Evolutionary conservation across 306 rosid species (phyloP).

Genomic region (Sechiopsis laciniata): DNA sequence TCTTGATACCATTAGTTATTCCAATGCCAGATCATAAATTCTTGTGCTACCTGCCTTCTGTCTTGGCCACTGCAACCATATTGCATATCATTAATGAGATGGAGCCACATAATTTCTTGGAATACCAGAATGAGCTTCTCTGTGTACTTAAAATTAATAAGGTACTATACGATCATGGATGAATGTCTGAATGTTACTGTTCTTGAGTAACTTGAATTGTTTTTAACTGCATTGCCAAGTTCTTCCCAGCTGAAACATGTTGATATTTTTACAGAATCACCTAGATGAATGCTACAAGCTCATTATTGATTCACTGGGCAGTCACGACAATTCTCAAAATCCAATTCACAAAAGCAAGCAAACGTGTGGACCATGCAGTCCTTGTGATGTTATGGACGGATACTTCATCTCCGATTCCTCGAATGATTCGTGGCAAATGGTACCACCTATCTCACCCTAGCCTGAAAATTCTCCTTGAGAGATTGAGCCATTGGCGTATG

Average conservation of each 20-base stretch:
- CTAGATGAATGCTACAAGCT: constrained; percentile 60
- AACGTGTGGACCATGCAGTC: constrained; percentile 45
- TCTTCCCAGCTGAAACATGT: constrained; percentile 14
- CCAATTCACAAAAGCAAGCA: constrained; percentile 46
- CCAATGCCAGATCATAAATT: constrained; percentile 52
- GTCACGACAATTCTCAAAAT: constrained; percentile 28
- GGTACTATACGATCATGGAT: constrained; percentile 36
- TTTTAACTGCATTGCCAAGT: constrained; percentile 17
- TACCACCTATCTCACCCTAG: constrained; percentile 37
- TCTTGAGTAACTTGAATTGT: not conserved
- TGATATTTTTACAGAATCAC: constrained; percentile 45
- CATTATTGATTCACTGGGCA: constrained; percentile 37
- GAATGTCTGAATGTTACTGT: constrained; percentile 7
- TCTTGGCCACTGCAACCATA: constrained; percentile 77
- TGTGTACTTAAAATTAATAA: constrained; percentile 59
- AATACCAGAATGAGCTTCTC: constrained; percentile 61
- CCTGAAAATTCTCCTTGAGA: constrained; percentile 19
- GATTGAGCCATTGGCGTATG: not conserved
- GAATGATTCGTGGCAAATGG: constrained; percentile 55
- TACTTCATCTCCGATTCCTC: constrained; percentile 58
- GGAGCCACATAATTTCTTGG: constrained; percentile 49
- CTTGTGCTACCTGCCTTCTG: constrained; percentile 63
- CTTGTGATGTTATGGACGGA: constrained; percentile 51
- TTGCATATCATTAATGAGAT: constrained; percentile 64
- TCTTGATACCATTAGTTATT: constrained; percentile 10